These are phyloP conservation scores for Pythium phragmitis DNA, from an alignment of 352 stramenopile genomes.

Conservation along the genomic window DNA sequence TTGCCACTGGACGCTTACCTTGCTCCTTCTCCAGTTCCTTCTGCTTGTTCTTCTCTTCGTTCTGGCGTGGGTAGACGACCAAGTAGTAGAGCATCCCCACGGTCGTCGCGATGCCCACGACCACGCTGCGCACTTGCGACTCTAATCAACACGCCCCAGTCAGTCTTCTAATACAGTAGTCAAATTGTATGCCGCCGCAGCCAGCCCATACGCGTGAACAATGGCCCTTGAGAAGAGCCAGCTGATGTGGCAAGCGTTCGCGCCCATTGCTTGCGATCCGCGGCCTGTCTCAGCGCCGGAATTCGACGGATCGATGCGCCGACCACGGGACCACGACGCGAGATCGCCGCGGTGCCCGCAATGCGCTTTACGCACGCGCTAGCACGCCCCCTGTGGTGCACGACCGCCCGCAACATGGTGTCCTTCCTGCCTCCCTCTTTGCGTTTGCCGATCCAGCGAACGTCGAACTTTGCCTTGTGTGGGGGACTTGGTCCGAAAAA, in stretches of 20 bases:
- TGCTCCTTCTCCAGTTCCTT: constrained; percentile 59
- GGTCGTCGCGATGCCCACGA: constrained; percentile 28
- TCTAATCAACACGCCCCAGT: background rate
- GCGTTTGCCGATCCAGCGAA: background rate
- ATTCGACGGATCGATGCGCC: constrained; percentile 10
- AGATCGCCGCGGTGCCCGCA: background rate
- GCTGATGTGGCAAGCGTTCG: constrained; percentile 19
- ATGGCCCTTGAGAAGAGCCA: background rate
- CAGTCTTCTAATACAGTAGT: background rate
- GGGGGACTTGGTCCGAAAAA: background rate
- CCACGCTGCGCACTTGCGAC: constrained; percentile 10
- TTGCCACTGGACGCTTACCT: constrained; percentile 23
- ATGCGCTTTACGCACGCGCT: constrained; percentile 1
- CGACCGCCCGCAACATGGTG: constrained; percentile 21
- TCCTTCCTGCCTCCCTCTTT: background rate
- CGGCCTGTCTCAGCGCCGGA: constrained; percentile 3
- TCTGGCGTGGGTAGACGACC: constrained; percentile 50
- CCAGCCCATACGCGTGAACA: constrained; percentile 5
- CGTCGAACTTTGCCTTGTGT: background rate
- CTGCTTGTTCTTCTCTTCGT: constrained; percentile 49
- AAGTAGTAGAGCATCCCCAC: constrained; percentile 53
- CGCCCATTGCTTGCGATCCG: constrained; percentile 11
- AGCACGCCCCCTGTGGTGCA: constrained; percentile 7
- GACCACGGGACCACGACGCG: background rate
- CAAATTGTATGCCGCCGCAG: background rate